Base-by-base conservation (phyloP, 345 rosid species). In the Eucalyptus erythrocorys region DNA sequence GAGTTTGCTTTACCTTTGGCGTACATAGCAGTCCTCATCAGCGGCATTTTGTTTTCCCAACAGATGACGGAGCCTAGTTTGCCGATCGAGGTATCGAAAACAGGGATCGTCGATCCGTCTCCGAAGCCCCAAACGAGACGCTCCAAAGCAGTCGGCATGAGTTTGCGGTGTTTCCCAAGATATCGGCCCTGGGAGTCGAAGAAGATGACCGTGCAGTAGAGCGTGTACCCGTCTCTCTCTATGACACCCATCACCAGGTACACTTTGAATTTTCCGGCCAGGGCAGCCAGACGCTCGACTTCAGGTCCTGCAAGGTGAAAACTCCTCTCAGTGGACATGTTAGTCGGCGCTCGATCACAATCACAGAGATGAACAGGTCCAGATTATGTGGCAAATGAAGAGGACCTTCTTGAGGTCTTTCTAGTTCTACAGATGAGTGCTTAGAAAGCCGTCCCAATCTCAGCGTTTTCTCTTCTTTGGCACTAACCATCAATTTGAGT, bases 31-130 rank as follows among this genome's bases (percentile, higher is more conserved):
- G 97, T 98, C 91, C 99, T 93, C 47, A 96, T 92, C 87, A 97
- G 96, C 16, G 99, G 99, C 99, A 98, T 98, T 92, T 94, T 93
- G 88, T 96, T 98, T 86, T 97, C 98, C 99, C 99, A 96, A 88
- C 98, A 97, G 87, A 97, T 94, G 59, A 97, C 99, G 71, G 98
- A 97, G 30, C 99, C 98, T 7, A 97, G 94, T 92, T 96, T 97
- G 15, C 99, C 98, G 45, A 96, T 89, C 15, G 98, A 94, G 68
- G 98, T 95, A 53, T 95, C 96, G 59, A 96, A 95, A 79, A 97
- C 98, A 17, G 98, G 97, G 86, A 96, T 95, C 6, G 97, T 96
- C 3, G 98, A 97, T 68, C 99, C 99, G 91, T 97, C 99, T 48
- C 99, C 99, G 85, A 96, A 96, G 24, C 99, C 99, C 99, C 99